phyloP scores from a whole-genome alignment of 1,284 basidiomycete species.

The Phlebopus sp. region DNA sequence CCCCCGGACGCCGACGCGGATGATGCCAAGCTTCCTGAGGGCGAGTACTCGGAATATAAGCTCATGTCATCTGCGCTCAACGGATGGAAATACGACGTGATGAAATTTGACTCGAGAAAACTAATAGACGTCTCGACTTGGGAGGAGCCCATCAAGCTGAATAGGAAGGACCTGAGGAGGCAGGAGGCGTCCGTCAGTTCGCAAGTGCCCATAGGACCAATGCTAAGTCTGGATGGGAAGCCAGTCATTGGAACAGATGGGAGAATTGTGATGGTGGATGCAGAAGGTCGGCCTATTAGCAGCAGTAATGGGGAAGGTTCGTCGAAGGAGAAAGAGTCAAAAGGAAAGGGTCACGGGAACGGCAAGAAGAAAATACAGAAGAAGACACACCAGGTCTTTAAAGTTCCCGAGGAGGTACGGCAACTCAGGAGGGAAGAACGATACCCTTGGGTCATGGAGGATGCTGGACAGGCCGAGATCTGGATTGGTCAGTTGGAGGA shows the following conservation, averaged over 20 bases:
- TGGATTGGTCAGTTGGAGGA: constrained; percentile 85
- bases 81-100: constrained; percentile 83
- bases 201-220: constrained; percentile 57
- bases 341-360: constrained; percentile 42
- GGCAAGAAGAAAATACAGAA: constrained; percentile 78
- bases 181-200: constrained; percentile 41
- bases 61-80: constrained; percentile 74
- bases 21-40: constrained; percentile 54
- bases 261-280: constrained; percentile 75
- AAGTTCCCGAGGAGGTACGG: constrained; percentile 63
- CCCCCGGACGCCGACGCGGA: constrained; percentile 39
- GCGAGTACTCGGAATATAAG: constrained; percentile 65
- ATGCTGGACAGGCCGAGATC: constrained; percentile 58
- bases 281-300: constrained; percentile 69
- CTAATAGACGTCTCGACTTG: constrained; percentile 62
- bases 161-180: constrained; percentile 73
- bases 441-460: constrained; percentile 89
- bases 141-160: constrained; percentile 75
- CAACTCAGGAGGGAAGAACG: constrained; percentile 78
- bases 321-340: constrained; percentile 43
- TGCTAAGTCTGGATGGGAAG: constrained; percentile 76
- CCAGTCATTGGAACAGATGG: constrained; percentile 74
- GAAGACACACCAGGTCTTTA: constrained; percentile 82
- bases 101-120: constrained; percentile 77
- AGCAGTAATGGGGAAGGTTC: constrained; percentile 36